phyloP scores from a whole-genome alignment of 2,329 filamentous ascomycete species.

The Microsporum canis region DNA sequence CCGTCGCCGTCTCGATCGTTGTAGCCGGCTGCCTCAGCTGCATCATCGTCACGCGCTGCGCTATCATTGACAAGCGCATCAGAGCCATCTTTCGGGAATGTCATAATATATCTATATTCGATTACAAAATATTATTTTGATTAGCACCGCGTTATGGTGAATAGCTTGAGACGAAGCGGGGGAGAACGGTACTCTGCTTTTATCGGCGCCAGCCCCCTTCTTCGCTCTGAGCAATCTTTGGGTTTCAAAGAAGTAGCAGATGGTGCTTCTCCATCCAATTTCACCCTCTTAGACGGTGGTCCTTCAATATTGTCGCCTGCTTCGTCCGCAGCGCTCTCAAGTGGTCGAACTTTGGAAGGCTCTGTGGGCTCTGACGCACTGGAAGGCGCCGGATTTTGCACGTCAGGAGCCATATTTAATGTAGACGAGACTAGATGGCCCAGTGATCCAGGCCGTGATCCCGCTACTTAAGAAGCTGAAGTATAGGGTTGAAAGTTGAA shows the following conservation, averaged over 20 bases:
- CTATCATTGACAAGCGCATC: slow-evolving; percentile 26
- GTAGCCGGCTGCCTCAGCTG: slow-evolving; percentile 46
- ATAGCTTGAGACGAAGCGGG: background rate
- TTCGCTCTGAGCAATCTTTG: slow-evolving; percentile 24
- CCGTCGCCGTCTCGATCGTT: slow-evolving; percentile 31
- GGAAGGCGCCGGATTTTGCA: background rate
- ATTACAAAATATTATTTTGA: background rate
- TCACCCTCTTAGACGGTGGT: slow-evolving; percentile 48
- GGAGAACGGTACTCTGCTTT: slow-evolving; percentile 53
- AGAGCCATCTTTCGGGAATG: slow-evolving; percentile 15
- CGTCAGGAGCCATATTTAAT: background rate
- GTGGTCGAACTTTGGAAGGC: background rate
- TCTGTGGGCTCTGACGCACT: background rate
- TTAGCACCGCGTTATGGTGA: background rate
- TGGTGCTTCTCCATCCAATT: slow-evolving; percentile 29
- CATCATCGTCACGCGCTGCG: slow-evolving; percentile 39
- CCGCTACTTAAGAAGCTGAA: background rate
- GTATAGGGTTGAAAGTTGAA: background rate
- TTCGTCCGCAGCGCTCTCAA: background rate
- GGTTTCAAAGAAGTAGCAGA: slow-evolving; percentile 17
- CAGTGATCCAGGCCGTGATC: background rate
- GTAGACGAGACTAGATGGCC: background rate
- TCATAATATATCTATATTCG: slow-evolving; percentile 24
- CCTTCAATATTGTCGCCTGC: slow-evolving; percentile 3
- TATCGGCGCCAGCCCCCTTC: slow-evolving; percentile 55